Conservation (phyloP, 805 yeast species). For the Starmerella apicola region DNA sequence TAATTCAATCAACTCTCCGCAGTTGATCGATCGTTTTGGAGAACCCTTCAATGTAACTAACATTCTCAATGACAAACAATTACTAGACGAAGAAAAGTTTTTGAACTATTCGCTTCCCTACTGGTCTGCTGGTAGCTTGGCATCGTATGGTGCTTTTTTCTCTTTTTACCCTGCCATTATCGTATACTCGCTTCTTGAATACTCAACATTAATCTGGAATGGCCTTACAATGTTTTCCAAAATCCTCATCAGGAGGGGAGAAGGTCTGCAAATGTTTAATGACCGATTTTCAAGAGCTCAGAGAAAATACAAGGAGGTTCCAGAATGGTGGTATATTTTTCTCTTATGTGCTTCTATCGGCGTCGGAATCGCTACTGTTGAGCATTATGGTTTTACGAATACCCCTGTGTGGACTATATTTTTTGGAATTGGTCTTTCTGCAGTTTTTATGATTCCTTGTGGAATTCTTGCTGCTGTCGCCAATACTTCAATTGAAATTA, state of each 20-base stretch:
- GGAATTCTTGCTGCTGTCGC: slow-evolving; percentile 38
- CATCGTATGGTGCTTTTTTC: slow-evolving; percentile 45
- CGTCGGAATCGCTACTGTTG: slow-evolving; percentile 36
- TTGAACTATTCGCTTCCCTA: slow-evolving; percentile 49
- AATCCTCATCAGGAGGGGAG: slow-evolving; percentile 14
- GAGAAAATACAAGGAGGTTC: slow-evolving; percentile 48
- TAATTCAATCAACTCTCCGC: slow-evolving; percentile 39
- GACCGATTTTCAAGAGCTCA: slow-evolving; percentile 53
- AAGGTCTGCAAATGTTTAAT: slow-evolving; percentile 27
- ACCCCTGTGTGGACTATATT: slow-evolving; percentile 37
- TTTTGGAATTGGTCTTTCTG: slow-evolving; percentile 40
- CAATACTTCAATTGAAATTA: slow-evolving; percentile 38
- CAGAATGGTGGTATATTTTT: slow-evolving; percentile 59
- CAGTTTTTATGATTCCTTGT: slow-evolving; percentile 41
- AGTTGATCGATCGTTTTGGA: slow-evolving; percentile 33
- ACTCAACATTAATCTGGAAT: slow-evolving; percentile 18
- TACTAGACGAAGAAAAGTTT: slow-evolving; percentile 36
- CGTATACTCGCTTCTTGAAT: slow-evolving; percentile 36
- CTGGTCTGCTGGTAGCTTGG: slow-evolving; percentile 49
- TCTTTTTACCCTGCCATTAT: slow-evolving; percentile 44
- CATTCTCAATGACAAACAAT: slow-evolving; percentile 35
- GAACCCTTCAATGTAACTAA: slow-evolving; percentile 32
- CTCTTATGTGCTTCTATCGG: slow-evolving; percentile 33
- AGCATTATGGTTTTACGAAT: slow-evolving; percentile 26
- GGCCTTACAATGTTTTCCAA: slow-evolving; percentile 5